phyloP scores from a whole-genome alignment of 495 filamentous ascomycete genomes.

The Amphirosellinia nigrospora region DNA sequence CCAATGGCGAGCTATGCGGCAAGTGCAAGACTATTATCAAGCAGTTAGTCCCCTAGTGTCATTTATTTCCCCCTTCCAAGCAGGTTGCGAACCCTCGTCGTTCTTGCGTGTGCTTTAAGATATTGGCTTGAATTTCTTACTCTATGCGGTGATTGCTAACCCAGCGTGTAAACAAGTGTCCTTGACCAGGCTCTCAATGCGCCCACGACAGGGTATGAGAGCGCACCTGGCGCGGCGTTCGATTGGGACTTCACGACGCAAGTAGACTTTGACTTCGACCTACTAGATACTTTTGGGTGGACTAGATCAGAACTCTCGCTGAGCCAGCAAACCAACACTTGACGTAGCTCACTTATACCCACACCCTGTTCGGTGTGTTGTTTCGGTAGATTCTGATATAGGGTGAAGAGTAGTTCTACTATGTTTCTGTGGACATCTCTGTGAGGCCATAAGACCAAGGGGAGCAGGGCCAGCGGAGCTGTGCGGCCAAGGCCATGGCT shows the following conservation, averaged over 20 bases:
- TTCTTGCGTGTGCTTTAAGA: too few relatives aligned
- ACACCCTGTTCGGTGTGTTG: background rate
- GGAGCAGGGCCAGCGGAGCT: background rate
- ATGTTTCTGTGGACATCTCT: background rate
- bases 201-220: slow-evolving; percentile 28
- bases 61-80: too few relatives aligned
- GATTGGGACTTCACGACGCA: slow-evolving; percentile 35
- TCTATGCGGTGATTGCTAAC: too few relatives aligned
- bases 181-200: slow-evolving; percentile 53
- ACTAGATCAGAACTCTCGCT: slow-evolving; percentile 34
- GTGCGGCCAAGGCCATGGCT: background rate
- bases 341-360: background rate
- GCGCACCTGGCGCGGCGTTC: slow-evolving; percentile 25
- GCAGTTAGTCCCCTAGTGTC: too few relatives aligned
- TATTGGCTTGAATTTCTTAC: too few relatives aligned
- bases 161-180: too few relatives aligned
- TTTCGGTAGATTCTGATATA: background rate
- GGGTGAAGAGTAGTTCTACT: background rate
- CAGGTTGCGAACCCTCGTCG: too few relatives aligned
- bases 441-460: background rate
- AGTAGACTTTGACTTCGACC: slow-evolving; percentile 41
- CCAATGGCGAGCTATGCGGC: slow-evolving; percentile 60
- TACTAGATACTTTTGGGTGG: slow-evolving; percentile 45
- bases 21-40: slow-evolving; percentile 50
- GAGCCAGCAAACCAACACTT: slow-evolving; percentile 34